Percentiles rank a stretch among this genome's conserved stretches.
These are phyloP conservation scores for Cryptosporidium viatorum DNA, from an alignment of 169 alveolate genomes.

Conservation along the genomic window DNA sequence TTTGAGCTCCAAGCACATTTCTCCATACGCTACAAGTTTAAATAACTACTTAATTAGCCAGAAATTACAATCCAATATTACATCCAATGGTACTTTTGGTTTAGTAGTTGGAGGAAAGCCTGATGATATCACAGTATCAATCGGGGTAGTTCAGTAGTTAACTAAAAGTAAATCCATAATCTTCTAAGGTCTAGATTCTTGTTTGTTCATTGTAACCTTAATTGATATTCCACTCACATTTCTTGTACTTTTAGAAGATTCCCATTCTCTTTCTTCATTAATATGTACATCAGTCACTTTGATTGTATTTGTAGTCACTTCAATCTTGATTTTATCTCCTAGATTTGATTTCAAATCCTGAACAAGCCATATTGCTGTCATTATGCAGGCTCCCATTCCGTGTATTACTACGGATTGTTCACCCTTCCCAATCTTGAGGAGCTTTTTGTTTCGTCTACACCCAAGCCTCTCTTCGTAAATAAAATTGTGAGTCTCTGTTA, in stretches of 20 bases:
- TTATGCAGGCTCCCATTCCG: slow-evolving; percentile 75
- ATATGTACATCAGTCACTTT: slow-evolving; percentile 46
- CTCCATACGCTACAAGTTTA: slow-evolving; percentile 30
- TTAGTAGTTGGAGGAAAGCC: slow-evolving; percentile 44
- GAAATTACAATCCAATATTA: neutral
- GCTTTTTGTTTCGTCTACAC: slow-evolving; percentile 39
- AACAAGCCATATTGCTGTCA: slow-evolving; percentile 70
- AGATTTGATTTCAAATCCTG: slow-evolving; percentile 51
- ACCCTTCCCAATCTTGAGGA: neutral
- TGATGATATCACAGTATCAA: slow-evolving; percentile 47
- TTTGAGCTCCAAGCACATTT: neutral
- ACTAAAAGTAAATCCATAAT: neutral
- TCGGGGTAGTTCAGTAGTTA: slow-evolving; percentile 33
- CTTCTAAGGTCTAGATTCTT: neutral
- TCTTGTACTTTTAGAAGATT: slow-evolving; percentile 5
- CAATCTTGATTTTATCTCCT: slow-evolving; percentile 50
- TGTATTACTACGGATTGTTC: slow-evolving; percentile 4
- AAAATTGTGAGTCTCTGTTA: slow-evolving; percentile 8
- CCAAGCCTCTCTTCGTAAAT: slow-evolving; percentile 59
- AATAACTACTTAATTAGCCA: neutral
- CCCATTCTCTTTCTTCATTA: slow-evolving; percentile 69
- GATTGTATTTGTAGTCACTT: slow-evolving; percentile 34
- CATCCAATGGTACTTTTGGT: neutral
- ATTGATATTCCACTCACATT: slow-evolving; percentile 47
- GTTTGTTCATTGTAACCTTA: slow-evolving; percentile 1